phyloP scores from a whole-genome alignment of 305 asterid genomes.

The Rubia peregrina region DNA sequence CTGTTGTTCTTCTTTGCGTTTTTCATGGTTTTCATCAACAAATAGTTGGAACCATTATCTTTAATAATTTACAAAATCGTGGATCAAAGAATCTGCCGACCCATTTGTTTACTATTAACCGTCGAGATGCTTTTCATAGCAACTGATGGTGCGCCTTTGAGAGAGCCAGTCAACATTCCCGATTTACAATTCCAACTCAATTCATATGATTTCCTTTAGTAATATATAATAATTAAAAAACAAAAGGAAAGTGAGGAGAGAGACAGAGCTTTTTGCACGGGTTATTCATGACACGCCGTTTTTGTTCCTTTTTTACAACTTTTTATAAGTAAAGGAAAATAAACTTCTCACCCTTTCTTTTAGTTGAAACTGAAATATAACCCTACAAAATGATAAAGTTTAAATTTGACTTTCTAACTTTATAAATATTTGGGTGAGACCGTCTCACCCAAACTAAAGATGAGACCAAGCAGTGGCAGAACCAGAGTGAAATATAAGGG shows the following conservation, averaged over 20 bases:
- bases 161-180: neutral
- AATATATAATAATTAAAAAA: neutral
- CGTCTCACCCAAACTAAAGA: too few species aligned
- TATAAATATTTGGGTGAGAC: too few species aligned
- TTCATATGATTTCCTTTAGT: neutral
- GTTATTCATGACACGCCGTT: neutral
- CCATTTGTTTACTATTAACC: neutral
- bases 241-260: neutral
- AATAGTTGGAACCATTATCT: neutral
- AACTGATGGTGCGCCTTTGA: neutral
- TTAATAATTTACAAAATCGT: neutral
- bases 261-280: neutral
- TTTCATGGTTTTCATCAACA: conserved; percentile 6
- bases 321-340: too few species aligned
- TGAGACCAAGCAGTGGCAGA: too few species aligned
- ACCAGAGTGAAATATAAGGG: too few species aligned
- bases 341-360: too few species aligned
- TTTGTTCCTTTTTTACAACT: neutral
- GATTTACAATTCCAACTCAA: neutral
- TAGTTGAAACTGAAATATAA: too few species aligned
- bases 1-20: neutral
- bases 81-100: neutral
- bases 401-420: too few species aligned
- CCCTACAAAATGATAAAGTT: too few species aligned
- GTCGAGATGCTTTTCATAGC: neutral